phyloP scores from a whole-genome alignment of 352 stramenopile species.

The Phytophthora pistaciae region DNA sequence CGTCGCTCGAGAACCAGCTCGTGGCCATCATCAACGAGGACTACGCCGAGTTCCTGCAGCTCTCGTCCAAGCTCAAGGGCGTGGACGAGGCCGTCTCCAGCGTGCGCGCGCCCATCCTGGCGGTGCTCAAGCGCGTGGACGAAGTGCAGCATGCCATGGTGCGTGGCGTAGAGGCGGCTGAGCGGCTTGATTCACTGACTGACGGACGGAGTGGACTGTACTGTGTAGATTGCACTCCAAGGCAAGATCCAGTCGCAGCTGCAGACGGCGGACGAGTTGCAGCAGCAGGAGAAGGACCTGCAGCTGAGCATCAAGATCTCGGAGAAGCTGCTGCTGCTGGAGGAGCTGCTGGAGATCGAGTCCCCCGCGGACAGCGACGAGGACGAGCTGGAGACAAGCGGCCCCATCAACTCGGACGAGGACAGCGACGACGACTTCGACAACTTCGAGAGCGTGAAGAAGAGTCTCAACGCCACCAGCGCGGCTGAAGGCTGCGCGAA shows the following conservation, averaged over 20 bases:
- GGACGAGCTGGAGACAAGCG: conserved; percentile 11
- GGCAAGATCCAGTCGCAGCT: conserved; percentile 63
- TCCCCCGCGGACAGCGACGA: conserved; percentile 42
- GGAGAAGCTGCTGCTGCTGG: conserved; percentile 79
- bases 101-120: conserved; percentile 72
- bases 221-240: conserved; percentile 51
- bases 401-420: conserved; percentile 27
- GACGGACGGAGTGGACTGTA: no score
- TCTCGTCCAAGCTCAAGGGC: conserved; percentile 88
- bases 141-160: conserved; percentile 74
- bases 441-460: conserved; percentile 74
- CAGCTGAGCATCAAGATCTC: conserved; percentile 76
- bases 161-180: conserved; percentile 4
- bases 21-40: conserved; percentile 92
- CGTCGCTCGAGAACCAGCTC: conserved; percentile 88
- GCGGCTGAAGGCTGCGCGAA: conserved; percentile 69
- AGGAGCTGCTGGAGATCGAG: conserved; percentile 80
- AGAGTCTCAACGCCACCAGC: conserved; percentile 40
- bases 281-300: conserved; percentile 58
- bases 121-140: conserved; percentile 84
- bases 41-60: conserved; percentile 91
- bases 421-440: conserved; percentile 72
- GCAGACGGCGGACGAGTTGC: conserved; percentile 51
- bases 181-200: conserved; percentile 4
- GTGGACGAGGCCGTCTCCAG: conserved; percentile 88